Conservation (phyloP, 2,329 filamentous ascomycete genomes). For the Phyllosticta citrichinensis region DNA sequence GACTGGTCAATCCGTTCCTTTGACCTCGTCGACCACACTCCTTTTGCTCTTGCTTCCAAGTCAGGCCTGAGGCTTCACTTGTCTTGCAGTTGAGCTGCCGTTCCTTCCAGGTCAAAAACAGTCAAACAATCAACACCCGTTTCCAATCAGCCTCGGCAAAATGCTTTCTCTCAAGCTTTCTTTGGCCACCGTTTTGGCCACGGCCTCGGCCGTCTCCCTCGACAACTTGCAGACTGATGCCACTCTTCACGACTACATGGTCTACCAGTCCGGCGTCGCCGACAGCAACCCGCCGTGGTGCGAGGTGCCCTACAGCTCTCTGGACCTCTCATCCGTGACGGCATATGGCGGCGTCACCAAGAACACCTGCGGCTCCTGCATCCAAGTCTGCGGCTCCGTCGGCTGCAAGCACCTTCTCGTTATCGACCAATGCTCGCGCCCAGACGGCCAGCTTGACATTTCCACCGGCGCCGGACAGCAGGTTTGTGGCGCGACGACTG, state of each 20-base stretch:
- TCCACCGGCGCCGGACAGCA: slow-evolving; percentile 5
- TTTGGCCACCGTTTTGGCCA: not conserved
- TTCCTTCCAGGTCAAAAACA: not conserved
- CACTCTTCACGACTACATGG: slow-evolving; percentile 9
- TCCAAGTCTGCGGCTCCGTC: slow-evolving; percentile 87
- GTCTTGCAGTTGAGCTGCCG: not conserved
- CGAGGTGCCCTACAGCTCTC: slow-evolving; percentile 1
- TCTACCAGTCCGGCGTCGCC: not conserved
- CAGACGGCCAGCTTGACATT: slow-evolving; percentile 4
- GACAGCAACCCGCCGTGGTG: slow-evolving; percentile 8
- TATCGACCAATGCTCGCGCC: slow-evolving; percentile 51
- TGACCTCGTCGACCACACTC: not conserved
- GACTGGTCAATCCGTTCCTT: not conserved
- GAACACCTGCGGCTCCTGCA: slow-evolving; percentile 38
- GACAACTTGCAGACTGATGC: slow-evolving; percentile 3
- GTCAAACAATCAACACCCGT: not conserved
- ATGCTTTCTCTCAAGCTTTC: not conserved
- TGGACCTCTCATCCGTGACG: slow-evolving; percentile 4
- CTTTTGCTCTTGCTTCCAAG: not conserved
- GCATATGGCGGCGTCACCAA: slow-evolving; percentile 5
- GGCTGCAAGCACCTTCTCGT: slow-evolving; percentile 97
- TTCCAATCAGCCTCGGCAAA: not conserved
- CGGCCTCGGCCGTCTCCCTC: not conserved
- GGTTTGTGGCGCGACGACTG: slow-evolving; percentile 1
- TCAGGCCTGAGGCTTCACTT: not conserved